Evolutionary conservation across 2,329 filamentous ascomycete species (phyloP).

Genomic region (Annulohypoxylon truncatum): DNA sequence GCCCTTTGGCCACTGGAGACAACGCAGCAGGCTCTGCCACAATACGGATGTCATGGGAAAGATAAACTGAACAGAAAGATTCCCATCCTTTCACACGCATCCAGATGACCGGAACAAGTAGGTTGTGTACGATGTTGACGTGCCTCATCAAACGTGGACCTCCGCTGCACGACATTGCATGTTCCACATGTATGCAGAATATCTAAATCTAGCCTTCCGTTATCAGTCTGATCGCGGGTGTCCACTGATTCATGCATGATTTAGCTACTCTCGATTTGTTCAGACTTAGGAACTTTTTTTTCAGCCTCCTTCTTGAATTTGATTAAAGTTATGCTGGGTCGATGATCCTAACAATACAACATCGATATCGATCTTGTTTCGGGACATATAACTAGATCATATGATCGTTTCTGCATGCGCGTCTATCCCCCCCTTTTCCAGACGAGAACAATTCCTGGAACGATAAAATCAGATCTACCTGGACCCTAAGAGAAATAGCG

Average conservation of each 20-base stretch:
- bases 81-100: slow-evolving; percentile 28
- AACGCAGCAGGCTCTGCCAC: slow-evolving; percentile 38
- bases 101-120: slow-evolving; percentile 37
- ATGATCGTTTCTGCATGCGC: slow-evolving; percentile 43
- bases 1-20: slow-evolving; percentile 36
- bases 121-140: slow-evolving; percentile 40
- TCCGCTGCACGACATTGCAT: slow-evolving; percentile 44
- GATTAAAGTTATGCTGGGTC: slow-evolving; percentile 25
- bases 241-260: slow-evolving; percentile 35
- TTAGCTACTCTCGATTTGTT: slow-evolving; percentile 28
- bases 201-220: slow-evolving; percentile 40
- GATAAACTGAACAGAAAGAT: slow-evolving; percentile 24
- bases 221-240: slow-evolving; percentile 33
- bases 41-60: slow-evolving; percentile 30
- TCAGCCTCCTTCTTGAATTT: slow-evolving; percentile 25
- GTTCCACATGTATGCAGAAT: slow-evolving; percentile 43
- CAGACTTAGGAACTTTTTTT: slow-evolving; percentile 19
- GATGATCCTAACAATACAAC: slow-evolving; percentile 32
- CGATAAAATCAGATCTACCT: slow-evolving; percentile 39
- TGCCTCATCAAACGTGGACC: slow-evolving; percentile 43
- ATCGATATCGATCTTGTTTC: slow-evolving; percentile 29
- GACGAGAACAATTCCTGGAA: slow-evolving; percentile 37
- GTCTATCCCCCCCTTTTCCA: slow-evolving; percentile 33
- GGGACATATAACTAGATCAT: slow-evolving; percentile 36
- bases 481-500: slow-evolving; percentile 9